Evolutionary conservation across 768 basidiomycete species (phyloP).

Genomic region (Termitomyces sp.): DNA sequence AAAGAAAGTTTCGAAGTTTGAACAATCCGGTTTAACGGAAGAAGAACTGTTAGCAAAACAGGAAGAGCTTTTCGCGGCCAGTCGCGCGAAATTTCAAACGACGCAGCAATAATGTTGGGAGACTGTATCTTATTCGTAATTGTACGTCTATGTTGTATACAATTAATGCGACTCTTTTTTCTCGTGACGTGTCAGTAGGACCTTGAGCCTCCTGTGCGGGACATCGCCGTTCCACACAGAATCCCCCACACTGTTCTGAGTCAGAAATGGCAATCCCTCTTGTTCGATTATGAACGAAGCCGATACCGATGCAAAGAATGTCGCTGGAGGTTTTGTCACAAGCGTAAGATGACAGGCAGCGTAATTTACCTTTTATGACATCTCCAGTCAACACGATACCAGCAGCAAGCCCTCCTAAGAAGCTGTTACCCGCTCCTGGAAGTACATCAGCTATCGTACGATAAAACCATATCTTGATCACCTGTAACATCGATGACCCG

Average conservation of each 20-base stretch:
- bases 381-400: slow-evolving; percentile 55
- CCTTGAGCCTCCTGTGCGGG: slow-evolving; percentile 51
- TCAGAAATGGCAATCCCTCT: slow-evolving; percentile 57
- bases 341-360: background rate
- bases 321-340: slow-evolving; percentile 36
- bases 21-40: slow-evolving; percentile 83
- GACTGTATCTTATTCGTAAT: slow-evolving; percentile 16
- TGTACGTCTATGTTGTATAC: slow-evolving; percentile 24
- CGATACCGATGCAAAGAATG: slow-evolving; percentile 71
- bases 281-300: slow-evolving; percentile 85
- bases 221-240: slow-evolving; percentile 69
- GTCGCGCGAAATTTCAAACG: slow-evolving; percentile 73
- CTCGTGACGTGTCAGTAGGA: slow-evolving; percentile 38
- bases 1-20: slow-evolving; percentile 87
- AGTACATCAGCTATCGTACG: background rate
- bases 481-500: slow-evolving; percentile 82
- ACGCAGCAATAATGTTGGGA: slow-evolving; percentile 38
- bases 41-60: slow-evolving; percentile 87
- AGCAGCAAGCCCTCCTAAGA: slow-evolving; percentile 79
- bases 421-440: slow-evolving; percentile 85
- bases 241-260: slow-evolving; percentile 19
- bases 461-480: slow-evolving; percentile 18
- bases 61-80: slow-evolving; percentile 89
- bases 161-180: slow-evolving; percentile 27
- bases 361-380: slow-evolving; percentile 55